Base-by-base conservation (phyloP, 257 asterid genomes). In the Przewalskia tangutica region DNA sequence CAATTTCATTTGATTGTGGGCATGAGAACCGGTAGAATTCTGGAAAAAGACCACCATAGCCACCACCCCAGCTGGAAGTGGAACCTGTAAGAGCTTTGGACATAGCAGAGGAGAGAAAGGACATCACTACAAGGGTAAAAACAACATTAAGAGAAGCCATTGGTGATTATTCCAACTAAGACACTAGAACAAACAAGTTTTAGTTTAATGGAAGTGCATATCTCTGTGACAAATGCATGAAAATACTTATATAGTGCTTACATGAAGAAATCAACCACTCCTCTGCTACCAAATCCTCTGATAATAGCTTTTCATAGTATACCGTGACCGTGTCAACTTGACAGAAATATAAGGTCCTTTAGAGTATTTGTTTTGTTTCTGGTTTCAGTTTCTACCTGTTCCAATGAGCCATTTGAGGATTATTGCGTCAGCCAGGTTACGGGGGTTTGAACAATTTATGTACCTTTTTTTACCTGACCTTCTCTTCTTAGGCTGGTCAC, bases 1-100 rank as follows among this genome's bases (percentile, higher is more conserved):
- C 71, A 77, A 94, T 88, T 20, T 88, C 94, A 80, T 91, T 90
- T 1, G 92, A 97, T 66, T 94, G 93, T 2, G 98, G 97, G 84
- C 98, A 94, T 2, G 97, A 88, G n/a, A 84, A 83, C 54, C 79
- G 77, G 63, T 94, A 92, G 80, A 87, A 92, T 1, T 80, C 88
- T 1, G 93, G 93, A 50, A 20, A 65, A n/a, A 92, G 89, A 44
- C 90, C 92, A 54, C 20, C 59, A 54, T 23, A 23, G 27, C 27
- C 27, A 23, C 27, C 27, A 23, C 59, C 59, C 59, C 18, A 54
- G 59, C 59, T 14, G n/a, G 59, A 54, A 54, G 27, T 23, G 27
- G 27, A 23, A 23, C 27, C 27, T 23, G 27, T 23, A 23, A 54
- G n/a, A 14, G 59, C 55, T 50, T 8, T 13, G 83, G 44, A 81